These are phyloP conservation scores for Oryza glumipatula DNA, from an alignment of 176 grass and related monocot genomes.

Conservation along the genomic window DNA sequence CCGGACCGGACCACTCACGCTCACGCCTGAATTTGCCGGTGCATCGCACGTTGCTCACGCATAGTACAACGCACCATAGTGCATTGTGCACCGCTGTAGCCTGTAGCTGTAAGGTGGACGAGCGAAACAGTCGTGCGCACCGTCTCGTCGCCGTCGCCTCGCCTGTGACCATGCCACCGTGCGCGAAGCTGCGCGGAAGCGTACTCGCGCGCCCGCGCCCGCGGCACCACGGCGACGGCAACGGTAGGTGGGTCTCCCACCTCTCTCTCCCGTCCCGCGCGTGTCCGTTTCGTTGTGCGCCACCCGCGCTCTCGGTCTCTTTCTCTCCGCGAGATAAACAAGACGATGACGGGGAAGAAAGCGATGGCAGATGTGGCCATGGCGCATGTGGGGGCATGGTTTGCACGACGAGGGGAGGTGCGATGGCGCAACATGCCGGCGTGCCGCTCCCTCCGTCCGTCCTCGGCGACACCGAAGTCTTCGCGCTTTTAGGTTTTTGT, in stretches of 20 bases:
- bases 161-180: neutral
- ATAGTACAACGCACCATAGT: neutral
- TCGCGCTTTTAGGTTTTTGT: neutral
- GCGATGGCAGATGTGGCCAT: neutral
- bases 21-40: neutral
- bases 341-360: neutral
- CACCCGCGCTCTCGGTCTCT: no score
- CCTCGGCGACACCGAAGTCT: neutral
- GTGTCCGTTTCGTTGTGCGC: neutral
- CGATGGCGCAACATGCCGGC: neutral
- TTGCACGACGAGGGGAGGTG: neutral
- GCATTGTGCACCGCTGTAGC: no score
- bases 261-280: no score
- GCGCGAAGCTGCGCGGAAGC: neutral
- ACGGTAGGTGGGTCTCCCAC: neutral
- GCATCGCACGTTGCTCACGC: neutral
- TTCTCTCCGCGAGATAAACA: neutral
- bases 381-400: neutral
- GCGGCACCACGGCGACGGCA: conserved; percentile 18
- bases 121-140: no score
- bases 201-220: neutral
- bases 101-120: no score
- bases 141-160: no score
- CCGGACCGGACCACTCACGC: neutral
- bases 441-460: neutral